Percentiles rank a stretch among this genome's conserved stretches.
Evolutionary conservation across 805 yeast genomes (phyloP).

Genomic region (Zygotorulaspora danielsina): DNA sequence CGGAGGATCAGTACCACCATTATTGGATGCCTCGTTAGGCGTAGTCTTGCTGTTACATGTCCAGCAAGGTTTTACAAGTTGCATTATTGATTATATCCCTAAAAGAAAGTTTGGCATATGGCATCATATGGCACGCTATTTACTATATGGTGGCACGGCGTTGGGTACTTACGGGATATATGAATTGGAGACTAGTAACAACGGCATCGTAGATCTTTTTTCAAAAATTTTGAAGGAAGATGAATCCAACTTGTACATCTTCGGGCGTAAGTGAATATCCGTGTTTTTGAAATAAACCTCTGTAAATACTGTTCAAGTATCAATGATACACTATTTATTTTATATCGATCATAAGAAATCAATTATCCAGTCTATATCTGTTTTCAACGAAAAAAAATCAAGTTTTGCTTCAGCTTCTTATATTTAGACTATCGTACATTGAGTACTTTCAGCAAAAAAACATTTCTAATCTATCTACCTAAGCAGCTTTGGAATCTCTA

Average conservation of each 20-base stretch:
- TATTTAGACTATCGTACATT: neutral
- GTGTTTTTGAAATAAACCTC: neutral
- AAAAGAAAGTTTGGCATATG: conserved; percentile 63
- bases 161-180: conserved; percentile 69
- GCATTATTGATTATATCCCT: conserved; percentile 78
- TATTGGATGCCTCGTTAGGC: conserved; percentile 54
- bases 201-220: conserved; percentile 55
- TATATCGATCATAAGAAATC: neutral
- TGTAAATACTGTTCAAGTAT: neutral
- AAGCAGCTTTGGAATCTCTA: no score
- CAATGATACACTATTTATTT: neutral
- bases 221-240: conserved; percentile 37
- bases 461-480: no score
- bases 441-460: no score
- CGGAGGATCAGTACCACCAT: conserved; percentile 45
- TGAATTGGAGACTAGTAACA: conserved; percentile 58
- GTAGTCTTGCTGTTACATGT: conserved; percentile 58
- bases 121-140: conserved; percentile 57
- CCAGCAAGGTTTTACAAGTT: conserved; percentile 67
- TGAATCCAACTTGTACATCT: conserved; percentile 28
- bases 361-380: neutral
- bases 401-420: neutral
- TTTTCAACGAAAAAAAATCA: no score
- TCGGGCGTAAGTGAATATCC: conserved; percentile 21
- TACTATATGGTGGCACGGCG: conserved; percentile 59